Conservation (phyloP, 148 eudicot genomes). For the Simmondsia chinensis region DNA sequence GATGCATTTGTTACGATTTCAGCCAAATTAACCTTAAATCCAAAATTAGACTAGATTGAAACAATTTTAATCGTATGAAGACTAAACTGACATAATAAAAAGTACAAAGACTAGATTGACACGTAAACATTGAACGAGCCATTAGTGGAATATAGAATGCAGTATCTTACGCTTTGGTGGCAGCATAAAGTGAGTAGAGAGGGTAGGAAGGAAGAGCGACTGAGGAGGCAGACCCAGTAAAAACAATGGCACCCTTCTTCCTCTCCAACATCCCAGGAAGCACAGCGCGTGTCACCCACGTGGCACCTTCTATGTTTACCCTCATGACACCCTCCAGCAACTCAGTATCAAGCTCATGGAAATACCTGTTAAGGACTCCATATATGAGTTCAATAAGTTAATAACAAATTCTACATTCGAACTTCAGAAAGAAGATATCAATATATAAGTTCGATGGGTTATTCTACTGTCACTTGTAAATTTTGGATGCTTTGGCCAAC, state of each 20-base stretch:
- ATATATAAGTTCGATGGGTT: too few relatives aligned
- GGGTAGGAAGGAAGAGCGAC: constrained; percentile 71
- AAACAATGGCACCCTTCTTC: constrained; percentile 61
- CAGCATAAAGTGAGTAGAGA: constrained; percentile 54
- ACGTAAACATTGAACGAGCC: not conserved
- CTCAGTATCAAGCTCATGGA: constrained; percentile 48
- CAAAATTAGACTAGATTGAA: too few relatives aligned
- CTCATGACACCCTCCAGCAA: constrained; percentile 36
- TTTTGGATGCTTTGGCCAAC: too few relatives aligned
- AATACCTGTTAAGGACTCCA: constrained; percentile 15
- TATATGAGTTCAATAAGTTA: too few relatives aligned
- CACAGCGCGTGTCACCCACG: constrained; percentile 60
- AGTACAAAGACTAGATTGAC: not conserved
- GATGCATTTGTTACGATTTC: too few relatives aligned
- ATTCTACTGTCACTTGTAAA: too few relatives aligned
- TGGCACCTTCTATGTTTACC: constrained; percentile 51
- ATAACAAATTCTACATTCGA: too few relatives aligned
- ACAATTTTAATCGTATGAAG: too few relatives aligned
- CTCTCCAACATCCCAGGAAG: constrained; percentile 59
- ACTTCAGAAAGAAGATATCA: too few relatives aligned
- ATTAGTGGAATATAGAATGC: not conserved
- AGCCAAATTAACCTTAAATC: too few relatives aligned
- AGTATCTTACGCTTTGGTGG: constrained; percentile 63
- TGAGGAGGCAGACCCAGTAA: constrained; percentile 66
- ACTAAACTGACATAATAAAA: too few relatives aligned